Percentiles rank a stretch among this genome's conserved stretches.
phyloP scores from a whole-genome alignment of 192 early-diverging fungal genomes.

The Mortierella alpina region DNA sequence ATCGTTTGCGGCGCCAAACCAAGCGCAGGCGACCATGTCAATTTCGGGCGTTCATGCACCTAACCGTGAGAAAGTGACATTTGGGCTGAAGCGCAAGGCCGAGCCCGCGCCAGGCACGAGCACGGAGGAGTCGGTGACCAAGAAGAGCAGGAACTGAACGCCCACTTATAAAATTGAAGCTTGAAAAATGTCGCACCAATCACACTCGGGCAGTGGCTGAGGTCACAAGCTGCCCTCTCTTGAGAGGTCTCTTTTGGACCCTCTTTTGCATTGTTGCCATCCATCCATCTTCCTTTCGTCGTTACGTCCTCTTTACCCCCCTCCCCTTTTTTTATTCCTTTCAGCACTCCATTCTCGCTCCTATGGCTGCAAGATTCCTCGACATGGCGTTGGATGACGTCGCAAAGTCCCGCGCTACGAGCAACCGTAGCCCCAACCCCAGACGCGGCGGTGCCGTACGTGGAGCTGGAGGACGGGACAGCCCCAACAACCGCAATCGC shows the following conservation, averaged over 20 bases:
- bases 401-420: slow-evolving; percentile 35
- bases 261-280: not conserved
- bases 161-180: not conserved
- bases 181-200: not conserved
- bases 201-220: not conserved
- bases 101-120: slow-evolving; percentile 36
- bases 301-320: not conserved
- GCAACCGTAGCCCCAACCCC: slow-evolving; percentile 32
- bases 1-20: slow-evolving; percentile 36
- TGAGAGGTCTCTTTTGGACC: not conserved
- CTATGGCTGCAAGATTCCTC: slow-evolving; percentile 52
- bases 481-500: slow-evolving; percentile 38
- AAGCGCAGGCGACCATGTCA: slow-evolving; percentile 43
- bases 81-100: slow-evolving; percentile 60
- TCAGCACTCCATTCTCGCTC: not conserved
- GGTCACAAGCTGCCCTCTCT: not conserved
- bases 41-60: slow-evolving; percentile 58
- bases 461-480: slow-evolving; percentile 35
- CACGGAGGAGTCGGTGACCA: slow-evolving; percentile 30
- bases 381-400: slow-evolving; percentile 54
- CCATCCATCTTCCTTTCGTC: not conserved
- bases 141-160: slow-evolving; percentile 16
- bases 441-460: slow-evolving; percentile 28
- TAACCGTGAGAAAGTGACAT: slow-evolving; percentile 57
- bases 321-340: not conserved